phyloP scores from a whole-genome alignment of 768 basidiomycete genomes.

The Lentinula raphanica region DNA sequence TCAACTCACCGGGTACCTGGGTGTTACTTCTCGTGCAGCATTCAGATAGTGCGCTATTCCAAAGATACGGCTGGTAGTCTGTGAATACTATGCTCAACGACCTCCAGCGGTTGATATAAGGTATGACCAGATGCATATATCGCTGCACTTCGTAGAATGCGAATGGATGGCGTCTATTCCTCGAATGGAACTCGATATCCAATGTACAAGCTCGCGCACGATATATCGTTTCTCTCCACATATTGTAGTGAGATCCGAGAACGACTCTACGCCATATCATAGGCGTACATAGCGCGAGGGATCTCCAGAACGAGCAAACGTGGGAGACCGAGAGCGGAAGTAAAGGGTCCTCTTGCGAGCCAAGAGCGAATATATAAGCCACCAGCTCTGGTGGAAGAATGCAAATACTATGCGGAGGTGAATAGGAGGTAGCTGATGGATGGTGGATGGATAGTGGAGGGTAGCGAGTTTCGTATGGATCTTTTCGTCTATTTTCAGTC shows the following conservation, averaged over 20 bases:
- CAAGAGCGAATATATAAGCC: constrained; percentile 57
- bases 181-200: constrained; percentile 48
- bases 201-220: constrained; percentile 59
- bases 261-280: constrained; percentile 60
- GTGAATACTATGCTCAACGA: constrained; percentile 56
- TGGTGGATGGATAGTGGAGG: neutral
- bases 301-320: constrained; percentile 62
- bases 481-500: neutral
- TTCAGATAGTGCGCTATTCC: constrained; percentile 59
- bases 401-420: constrained; percentile 30
- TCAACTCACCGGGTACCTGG: constrained; percentile 26
- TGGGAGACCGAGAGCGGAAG: constrained; percentile 63
- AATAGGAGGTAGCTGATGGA: neutral
- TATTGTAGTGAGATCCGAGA: constrained; percentile 40
- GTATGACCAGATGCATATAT: constrained; percentile 54
- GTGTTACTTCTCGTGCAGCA: constrained; percentile 36
- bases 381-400: constrained; percentile 61
- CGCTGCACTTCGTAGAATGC: constrained; percentile 37
- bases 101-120: constrained; percentile 52
- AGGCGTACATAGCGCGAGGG: constrained; percentile 54
- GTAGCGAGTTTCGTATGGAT: neutral
- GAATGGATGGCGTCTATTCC: constrained; percentile 9
- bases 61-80: constrained; percentile 57
- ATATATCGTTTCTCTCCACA: constrained; percentile 61
- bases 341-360: constrained; percentile 48